phyloP scores from a whole-genome alignment of 805 yeast genomes.

The Schwanniomyces sp. region DNA sequence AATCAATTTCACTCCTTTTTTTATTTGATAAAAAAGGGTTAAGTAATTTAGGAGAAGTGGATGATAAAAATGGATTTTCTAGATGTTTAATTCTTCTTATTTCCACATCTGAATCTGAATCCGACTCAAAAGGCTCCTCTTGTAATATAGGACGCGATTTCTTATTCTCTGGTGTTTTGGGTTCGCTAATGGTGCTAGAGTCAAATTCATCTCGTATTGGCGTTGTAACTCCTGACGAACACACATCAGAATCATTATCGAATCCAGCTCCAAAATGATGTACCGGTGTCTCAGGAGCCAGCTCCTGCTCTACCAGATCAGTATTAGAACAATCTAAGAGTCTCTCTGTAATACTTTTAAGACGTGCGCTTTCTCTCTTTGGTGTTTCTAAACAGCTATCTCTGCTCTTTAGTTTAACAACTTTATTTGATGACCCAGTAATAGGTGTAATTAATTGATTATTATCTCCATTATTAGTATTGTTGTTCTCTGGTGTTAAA shows the following conservation, averaged over 20 bases:
- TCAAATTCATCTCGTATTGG: constrained; percentile 4
- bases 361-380: neutral
- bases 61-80: constrained; percentile 27
- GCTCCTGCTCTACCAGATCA: neutral
- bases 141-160: neutral
- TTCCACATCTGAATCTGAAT: constrained; percentile 13
- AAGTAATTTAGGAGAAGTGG: neutral
- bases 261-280: neutral
- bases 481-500: neutral
- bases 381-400: neutral
- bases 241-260: neutral
- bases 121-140: constrained; percentile 4
- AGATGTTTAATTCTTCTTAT: constrained; percentile 8
- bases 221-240: neutral
- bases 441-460: constrained; percentile 3
- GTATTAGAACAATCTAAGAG: neutral
- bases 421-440: neutral
- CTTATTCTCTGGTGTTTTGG: constrained; percentile 37
- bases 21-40: constrained; percentile 1
- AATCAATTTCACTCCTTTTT: constrained; percentile 16
- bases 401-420: neutral
- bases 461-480: neutral
- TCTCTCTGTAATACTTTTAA: neutral
- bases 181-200: constrained; percentile 8
- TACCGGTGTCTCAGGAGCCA: neutral